phyloP scores from a whole-genome alignment of 2,329 filamentous ascomycete species.

The Colletotrichum abscissum region DNA sequence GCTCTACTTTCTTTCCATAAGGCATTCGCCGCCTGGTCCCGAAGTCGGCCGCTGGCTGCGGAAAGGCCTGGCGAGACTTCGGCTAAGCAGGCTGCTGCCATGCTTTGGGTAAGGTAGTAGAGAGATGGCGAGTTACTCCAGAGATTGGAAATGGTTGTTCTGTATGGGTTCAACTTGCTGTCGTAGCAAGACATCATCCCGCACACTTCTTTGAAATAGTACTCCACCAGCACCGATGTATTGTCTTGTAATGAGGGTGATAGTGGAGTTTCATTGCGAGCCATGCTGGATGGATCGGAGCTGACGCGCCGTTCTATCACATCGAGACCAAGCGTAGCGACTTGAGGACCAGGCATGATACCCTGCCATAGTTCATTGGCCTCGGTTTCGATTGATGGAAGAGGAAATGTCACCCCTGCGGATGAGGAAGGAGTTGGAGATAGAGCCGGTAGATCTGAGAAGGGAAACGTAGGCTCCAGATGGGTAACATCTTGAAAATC shows the following conservation, averaged over 20 bases:
- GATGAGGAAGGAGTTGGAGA: background rate
- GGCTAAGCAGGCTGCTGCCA: conserved; percentile 39
- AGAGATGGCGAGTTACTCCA: conserved; percentile 37
- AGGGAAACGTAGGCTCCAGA: background rate
- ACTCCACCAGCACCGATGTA: conserved; percentile 68
- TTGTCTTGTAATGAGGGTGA: conserved; percentile 1
- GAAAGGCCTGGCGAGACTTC: conserved; percentile 50
- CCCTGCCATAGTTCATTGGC: too few species aligned
- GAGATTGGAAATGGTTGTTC: conserved; percentile 66
- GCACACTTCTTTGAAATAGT: conserved; percentile 73
- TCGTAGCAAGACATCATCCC: conserved; percentile 73
- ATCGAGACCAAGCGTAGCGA: too few species aligned
- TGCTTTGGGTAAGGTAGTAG: conserved; percentile 40
- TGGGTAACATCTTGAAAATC: background rate
- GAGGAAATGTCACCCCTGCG: too few species aligned
- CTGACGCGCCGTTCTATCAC: too few species aligned
- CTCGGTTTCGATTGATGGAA: too few species aligned
- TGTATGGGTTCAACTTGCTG: conserved; percentile 70
- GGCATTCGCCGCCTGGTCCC: conserved; percentile 62
- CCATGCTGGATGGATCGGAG: background rate
- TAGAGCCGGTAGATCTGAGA: background rate
- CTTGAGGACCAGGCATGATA: too few species aligned
- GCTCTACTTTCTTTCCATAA: conserved; percentile 62
- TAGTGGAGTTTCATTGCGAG: background rate
- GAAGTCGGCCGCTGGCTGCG: conserved; percentile 59